Evolutionary conservation across 225 moss, liverwort and hornwort genomes (phyloP).

Genomic region (Sphagnum contortum): DNA sequence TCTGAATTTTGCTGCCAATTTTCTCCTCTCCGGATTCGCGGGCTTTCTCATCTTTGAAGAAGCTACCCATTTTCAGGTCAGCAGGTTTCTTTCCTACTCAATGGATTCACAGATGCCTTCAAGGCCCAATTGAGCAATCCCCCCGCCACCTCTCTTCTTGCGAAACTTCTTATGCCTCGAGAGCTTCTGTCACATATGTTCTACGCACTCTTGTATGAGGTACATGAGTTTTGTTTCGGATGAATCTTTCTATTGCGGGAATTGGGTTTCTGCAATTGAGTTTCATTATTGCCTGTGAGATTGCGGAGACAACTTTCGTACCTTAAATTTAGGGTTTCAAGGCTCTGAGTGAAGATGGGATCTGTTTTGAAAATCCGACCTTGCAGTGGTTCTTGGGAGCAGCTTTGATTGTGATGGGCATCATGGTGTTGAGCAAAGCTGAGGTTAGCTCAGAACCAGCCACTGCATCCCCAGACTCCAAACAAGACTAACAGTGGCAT

Average conservation of each 20-base stretch:
- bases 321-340: too few relatives aligned
- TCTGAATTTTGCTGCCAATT: slow-evolving; percentile 78
- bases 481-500: slow-evolving; percentile 10
- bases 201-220: background rate
- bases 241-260: too few relatives aligned
- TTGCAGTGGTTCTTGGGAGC: slow-evolving; percentile 52
- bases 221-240: too few relatives aligned
- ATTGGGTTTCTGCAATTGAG: too few relatives aligned
- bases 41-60: slow-evolving; percentile 56
- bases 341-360: too few relatives aligned
- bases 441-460: slow-evolving; percentile 16
- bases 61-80: slow-evolving; percentile 30
- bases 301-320: too few relatives aligned
- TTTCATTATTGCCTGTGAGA: too few relatives aligned
- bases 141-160: too few relatives aligned
- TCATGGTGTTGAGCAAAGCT: slow-evolving; percentile 46
- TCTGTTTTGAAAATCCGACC: too few relatives aligned
- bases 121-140: background rate
- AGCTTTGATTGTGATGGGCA: slow-evolving; percentile 51
- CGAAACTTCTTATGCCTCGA: too few relatives aligned
- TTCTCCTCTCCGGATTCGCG: slow-evolving; percentile 59
- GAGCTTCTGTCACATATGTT: too few relatives aligned
- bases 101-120: background rate
- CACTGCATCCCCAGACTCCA: slow-evolving; percentile 4
- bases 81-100: background rate